Conservation (phyloP, 768 basidiomycete genomes). For the Termitomyces sp. region DNA sequence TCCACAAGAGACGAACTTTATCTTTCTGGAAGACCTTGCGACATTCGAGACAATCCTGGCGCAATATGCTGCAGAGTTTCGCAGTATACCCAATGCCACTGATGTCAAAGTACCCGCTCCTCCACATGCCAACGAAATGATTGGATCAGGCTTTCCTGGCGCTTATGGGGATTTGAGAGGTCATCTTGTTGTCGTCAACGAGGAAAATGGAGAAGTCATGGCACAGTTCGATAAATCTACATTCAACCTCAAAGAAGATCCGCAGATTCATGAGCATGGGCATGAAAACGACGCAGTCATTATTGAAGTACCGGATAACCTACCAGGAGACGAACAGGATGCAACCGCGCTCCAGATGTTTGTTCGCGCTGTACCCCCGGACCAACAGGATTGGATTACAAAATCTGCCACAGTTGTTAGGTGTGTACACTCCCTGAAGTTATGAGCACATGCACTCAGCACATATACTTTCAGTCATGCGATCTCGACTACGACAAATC, state of each 20-base stretch:
- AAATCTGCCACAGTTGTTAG: conserved; percentile 57
- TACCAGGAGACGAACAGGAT: conserved; percentile 28
- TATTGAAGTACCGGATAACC: conserved; percentile 57
- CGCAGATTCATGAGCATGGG: conserved; percentile 39
- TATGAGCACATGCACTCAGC: neutral
- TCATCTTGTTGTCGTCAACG: conserved; percentile 65
- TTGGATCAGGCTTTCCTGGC: conserved; percentile 12
- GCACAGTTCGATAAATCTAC: conserved; percentile 54
- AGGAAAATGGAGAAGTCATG: conserved; percentile 65
- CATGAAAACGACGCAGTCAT: conserved; percentile 62
- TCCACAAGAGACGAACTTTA: conserved; percentile 20
- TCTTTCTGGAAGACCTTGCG: conserved; percentile 48
- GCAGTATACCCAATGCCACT: conserved; percentile 13
- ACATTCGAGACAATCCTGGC: conserved; percentile 61
- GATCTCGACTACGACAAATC: conserved; percentile 60
- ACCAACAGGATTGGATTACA: conserved; percentile 67
- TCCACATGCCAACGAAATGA: neutral
- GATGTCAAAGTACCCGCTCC: conserved; percentile 2
- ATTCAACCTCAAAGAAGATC: conserved; percentile 54
- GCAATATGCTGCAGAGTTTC: conserved; percentile 51
- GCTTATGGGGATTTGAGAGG: conserved; percentile 37
- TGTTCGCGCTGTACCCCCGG: conserved; percentile 55
- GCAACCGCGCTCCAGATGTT: conserved; percentile 45
- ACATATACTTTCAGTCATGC: conserved; percentile 40
- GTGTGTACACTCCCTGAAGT: conserved; percentile 26